A percentile compares a stretch with the other conserved stretches of the same genome.
Evolutionary conservation across 78 protist species (phyloP).

Genomic region (Polysphondylium violaceum): DNA sequence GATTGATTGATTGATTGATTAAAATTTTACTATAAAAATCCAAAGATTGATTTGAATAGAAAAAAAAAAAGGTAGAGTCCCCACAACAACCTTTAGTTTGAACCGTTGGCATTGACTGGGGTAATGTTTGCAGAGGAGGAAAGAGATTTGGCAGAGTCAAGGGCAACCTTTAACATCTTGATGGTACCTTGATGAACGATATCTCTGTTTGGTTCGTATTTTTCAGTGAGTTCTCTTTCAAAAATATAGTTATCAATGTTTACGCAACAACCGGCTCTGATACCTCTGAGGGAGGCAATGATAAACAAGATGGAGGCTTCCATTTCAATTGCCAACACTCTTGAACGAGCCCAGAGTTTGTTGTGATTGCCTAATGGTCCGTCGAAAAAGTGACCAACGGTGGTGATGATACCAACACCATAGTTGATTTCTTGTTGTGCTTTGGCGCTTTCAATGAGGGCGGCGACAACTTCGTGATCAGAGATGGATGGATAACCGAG

Average conservation of each 20-base stretch:
- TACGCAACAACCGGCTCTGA: constrained; percentile 74
- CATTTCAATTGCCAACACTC: constrained; percentile 80
- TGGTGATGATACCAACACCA: constrained; percentile 75
- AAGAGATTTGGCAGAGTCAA: constrained; percentile 48
- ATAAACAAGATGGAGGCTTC: constrained; percentile 68
- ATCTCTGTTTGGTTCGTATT: constrained; percentile 78
- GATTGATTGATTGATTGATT: too few relatives aligned
- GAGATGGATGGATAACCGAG: constrained; percentile 70
- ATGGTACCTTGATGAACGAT: constrained; percentile 78
- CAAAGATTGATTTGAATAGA: too few relatives aligned
- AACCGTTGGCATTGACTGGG: too few relatives aligned
- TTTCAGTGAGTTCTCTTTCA: constrained; percentile 78
- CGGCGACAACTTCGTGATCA: constrained; percentile 65
- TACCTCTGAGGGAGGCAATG: constrained; percentile 67
- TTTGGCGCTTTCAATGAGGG: constrained; percentile 68
- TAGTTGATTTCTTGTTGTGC: not conserved
- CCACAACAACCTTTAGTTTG: too few relatives aligned
- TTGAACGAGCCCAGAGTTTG: constrained; percentile 73
- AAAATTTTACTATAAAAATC: too few relatives aligned
- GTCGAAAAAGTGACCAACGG: constrained; percentile 82
- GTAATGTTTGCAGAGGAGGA: too few relatives aligned
- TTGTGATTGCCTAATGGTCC: constrained; percentile 83
- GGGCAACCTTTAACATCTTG: constrained; percentile 65
- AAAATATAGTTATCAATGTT: constrained; percentile 81
- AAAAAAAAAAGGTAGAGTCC: too few relatives aligned